A percentile compares a stretch with the other conserved stretches of the same genome.
Evolutionary conservation across 2,329 filamentous ascomycete species (phyloP).

Genomic region (Epichloe glyceriae): DNA sequence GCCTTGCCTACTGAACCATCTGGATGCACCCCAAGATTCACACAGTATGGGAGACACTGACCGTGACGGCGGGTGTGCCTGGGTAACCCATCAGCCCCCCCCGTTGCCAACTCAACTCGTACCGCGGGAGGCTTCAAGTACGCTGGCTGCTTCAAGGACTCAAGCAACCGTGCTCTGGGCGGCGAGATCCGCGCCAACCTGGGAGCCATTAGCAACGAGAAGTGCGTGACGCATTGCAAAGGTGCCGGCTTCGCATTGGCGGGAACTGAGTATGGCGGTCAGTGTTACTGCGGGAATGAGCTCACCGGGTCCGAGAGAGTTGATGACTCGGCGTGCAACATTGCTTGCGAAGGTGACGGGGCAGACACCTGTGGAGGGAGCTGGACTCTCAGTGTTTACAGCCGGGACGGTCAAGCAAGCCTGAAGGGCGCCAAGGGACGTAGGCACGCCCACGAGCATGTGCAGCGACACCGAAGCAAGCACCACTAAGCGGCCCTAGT

Average conservation of each 20-base stretch:
- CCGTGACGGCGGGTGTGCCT: slow-evolving; percentile 23
- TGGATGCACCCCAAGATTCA: slow-evolving; percentile 16
- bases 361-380: slow-evolving; percentile 37
- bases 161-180: slow-evolving; percentile 23
- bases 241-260: slow-evolving; percentile 28
- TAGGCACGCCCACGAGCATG: slow-evolving; percentile 26
- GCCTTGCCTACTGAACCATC: slow-evolving; percentile 9
- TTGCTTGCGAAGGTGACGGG: slow-evolving; percentile 33
- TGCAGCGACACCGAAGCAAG: slow-evolving; percentile 19
- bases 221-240: slow-evolving; percentile 37
- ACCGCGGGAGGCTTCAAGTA: slow-evolving; percentile 21
- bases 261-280: slow-evolving; percentile 36
- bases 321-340: slow-evolving; percentile 29
- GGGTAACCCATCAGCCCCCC: slow-evolving; percentile 7
- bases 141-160: slow-evolving; percentile 31
- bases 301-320: slow-evolving; percentile 24
- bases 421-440: slow-evolving; percentile 17
- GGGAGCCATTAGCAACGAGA: slow-evolving; percentile 29
- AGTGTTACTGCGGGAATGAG: slow-evolving; percentile 39
- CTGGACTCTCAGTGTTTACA: slow-evolving; percentile 33
- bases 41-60: slow-evolving; percentile 33
- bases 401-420: slow-evolving; percentile 20
- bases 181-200: slow-evolving; percentile 27
- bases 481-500: slow-evolving; percentile 10
- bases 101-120: slow-evolving; percentile 7